Evolutionary conservation across 2,329 filamentous ascomycete genomes (phyloP).

Genomic region (Westerdykella aurantiaca): DNA sequence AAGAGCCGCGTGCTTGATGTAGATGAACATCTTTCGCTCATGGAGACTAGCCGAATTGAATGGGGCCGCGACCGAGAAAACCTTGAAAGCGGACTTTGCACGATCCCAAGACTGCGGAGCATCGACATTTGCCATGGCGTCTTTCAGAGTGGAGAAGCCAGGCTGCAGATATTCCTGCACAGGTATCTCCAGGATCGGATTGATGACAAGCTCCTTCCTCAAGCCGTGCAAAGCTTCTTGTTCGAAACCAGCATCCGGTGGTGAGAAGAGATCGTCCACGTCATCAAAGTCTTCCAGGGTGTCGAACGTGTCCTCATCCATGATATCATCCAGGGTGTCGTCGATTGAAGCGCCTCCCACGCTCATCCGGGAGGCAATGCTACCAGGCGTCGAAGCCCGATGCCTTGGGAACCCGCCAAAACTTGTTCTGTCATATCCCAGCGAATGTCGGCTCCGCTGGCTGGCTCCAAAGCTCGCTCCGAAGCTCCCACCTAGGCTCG

Average conservation of each 20-base stretch:
- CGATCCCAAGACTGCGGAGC: neutral
- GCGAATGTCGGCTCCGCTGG: slow-evolving; percentile 64
- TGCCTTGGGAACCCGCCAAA: slow-evolving; percentile 43
- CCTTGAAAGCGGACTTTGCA: slow-evolving; percentile 17
- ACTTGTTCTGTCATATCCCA: slow-evolving; percentile 63
- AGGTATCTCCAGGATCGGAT: slow-evolving; percentile 31
- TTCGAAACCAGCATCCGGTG: slow-evolving; percentile 23
- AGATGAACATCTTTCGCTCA: slow-evolving; percentile 34
- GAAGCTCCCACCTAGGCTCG: slow-evolving; percentile 36
- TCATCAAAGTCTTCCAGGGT: slow-evolving; percentile 37
- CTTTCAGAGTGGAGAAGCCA: slow-evolving; percentile 21
- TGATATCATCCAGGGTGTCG: slow-evolving; percentile 34
- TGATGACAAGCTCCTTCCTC: slow-evolving; percentile 37
- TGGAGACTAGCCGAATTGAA: slow-evolving; percentile 34
- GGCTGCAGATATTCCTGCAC: slow-evolving; percentile 23
- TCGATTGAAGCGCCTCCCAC: slow-evolving; percentile 34
- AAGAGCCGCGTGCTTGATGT: slow-evolving; percentile 32
- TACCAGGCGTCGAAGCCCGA: slow-evolving; percentile 53
- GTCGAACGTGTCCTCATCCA: slow-evolving; percentile 36
- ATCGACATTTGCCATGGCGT: slow-evolving; percentile 4
- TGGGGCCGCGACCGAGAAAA: slow-evolving; percentile 28
- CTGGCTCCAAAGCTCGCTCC: slow-evolving; percentile 46
- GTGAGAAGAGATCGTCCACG: slow-evolving; percentile 34
- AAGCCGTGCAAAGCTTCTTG: slow-evolving; percentile 34
- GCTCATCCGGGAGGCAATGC: slow-evolving; percentile 36